Conservation (phyloP, 257 asterid species). For the Solanum medicagineum region DNA sequence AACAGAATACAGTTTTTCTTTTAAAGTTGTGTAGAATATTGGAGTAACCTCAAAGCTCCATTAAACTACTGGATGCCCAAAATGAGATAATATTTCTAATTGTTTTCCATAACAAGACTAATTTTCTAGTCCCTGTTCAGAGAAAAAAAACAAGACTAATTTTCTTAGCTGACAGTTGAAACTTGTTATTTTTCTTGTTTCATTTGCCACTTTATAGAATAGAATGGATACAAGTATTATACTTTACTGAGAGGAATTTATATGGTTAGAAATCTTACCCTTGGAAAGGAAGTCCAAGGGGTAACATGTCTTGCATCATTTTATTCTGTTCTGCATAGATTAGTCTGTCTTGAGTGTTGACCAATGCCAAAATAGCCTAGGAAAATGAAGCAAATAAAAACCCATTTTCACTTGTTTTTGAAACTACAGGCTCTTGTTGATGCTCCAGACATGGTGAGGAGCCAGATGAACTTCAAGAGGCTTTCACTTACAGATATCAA, state of each 20-base stretch:
- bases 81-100: background rate
- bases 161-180: background rate
- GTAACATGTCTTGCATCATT: background rate
- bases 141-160: background rate
- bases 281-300: background rate
- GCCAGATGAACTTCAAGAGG: constrained; percentile 91
- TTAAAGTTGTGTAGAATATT: background rate
- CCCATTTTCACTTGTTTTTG: background rate
- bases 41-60: background rate
- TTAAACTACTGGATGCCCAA: background rate
- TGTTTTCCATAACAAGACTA: background rate
- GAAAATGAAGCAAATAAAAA: background rate
- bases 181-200: background rate
- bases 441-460: constrained; percentile 83
- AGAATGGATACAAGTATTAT: background rate
- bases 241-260: background rate
- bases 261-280: background rate
- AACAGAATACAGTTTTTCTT: background rate
- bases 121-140: background rate
- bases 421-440: constrained; percentile 74
- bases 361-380: background rate
- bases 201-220: background rate
- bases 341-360: background rate
- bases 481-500: constrained; percentile 78
- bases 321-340: background rate